These are phyloP conservation scores for Fusarium mexicanum DNA, from an alignment of 2,329 filamentous ascomycete genomes.

Conservation along the genomic window DNA sequence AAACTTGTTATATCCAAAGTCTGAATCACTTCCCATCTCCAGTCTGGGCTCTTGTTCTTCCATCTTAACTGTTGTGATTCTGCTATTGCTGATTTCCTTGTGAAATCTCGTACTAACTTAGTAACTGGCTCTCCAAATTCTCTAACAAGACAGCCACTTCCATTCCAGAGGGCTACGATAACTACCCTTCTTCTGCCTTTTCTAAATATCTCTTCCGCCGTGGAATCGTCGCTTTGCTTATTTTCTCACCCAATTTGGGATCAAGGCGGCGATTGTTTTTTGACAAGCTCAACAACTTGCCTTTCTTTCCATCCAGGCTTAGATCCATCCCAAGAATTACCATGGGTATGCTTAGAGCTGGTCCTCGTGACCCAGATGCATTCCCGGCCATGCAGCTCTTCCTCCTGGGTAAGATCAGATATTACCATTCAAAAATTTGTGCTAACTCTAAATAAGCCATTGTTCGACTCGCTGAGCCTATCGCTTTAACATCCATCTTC, in stretches of 20 bases:
- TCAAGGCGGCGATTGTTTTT: neutral
- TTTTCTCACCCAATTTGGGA: conserved; percentile 1
- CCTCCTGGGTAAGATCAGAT: conserved; percentile 73
- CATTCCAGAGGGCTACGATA: conserved; percentile 7
- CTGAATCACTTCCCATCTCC: conserved; percentile 8
- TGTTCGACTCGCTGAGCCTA: conserved; percentile 91
- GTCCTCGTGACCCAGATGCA: conserved; percentile 70
- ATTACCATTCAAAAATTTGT: conserved; percentile 56
- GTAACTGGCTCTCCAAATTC: conserved; percentile 1
- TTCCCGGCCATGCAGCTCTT: conserved; percentile 88
- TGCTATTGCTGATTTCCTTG: conserved; percentile 16
- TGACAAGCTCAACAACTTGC: neutral
- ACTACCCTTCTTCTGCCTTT: neutral
- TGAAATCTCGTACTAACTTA: conserved; percentile 11
- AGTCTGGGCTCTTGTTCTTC: neutral
- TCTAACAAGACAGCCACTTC: conserved; percentile 8
- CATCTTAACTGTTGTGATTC: conserved; percentile 20
- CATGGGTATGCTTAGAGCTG: conserved; percentile 64
- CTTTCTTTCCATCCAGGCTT: neutral
- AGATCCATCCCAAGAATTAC: conserved; percentile 45
- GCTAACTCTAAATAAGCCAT: conserved; percentile 68
- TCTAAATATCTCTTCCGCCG: neutral
- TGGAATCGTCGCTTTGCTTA: neutral
- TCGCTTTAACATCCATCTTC: conserved; percentile 92
- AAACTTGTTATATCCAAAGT: neutral